Conservation (phyloP, 441 rosid species). For the Syzygium syzygioides region DNA sequence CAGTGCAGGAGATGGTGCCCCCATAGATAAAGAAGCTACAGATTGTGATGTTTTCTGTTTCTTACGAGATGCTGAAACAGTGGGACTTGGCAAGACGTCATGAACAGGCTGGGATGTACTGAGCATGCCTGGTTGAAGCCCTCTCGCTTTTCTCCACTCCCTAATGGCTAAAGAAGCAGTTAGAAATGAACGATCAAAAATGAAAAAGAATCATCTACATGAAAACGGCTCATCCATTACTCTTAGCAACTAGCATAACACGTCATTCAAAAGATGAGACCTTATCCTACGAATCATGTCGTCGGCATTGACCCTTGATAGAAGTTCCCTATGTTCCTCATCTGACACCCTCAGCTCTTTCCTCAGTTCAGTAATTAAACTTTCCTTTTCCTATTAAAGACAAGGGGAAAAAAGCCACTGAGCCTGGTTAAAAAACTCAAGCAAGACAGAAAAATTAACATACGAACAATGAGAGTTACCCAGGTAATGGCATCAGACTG, state of each 20-base stretch:
- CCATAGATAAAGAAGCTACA: slow-evolving; percentile 72
- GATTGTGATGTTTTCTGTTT: slow-evolving; percentile 89
- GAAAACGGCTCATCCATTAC: neutral
- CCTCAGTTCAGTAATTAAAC: slow-evolving; percentile 94
- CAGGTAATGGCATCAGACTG: slow-evolving; percentile 98
- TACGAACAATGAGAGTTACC: slow-evolving; percentile 34
- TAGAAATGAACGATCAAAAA: slow-evolving; percentile 9
- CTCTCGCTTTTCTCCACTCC: slow-evolving; percentile 90
- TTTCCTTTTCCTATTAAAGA: slow-evolving; percentile 79
- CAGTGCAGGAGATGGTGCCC: slow-evolving; percentile 79
- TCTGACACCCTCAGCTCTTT: slow-evolving; percentile 96
- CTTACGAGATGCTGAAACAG: slow-evolving; percentile 91
- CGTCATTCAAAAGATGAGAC: slow-evolving; percentile 20
- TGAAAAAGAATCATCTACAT: neutral
- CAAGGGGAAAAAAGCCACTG: neutral
- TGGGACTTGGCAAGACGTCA: slow-evolving; percentile 76
- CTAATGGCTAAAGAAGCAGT: slow-evolving; percentile 33
- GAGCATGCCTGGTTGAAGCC: slow-evolving; percentile 61
- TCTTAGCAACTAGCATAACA: neutral
- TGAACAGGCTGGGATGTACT: slow-evolving; percentile 61
- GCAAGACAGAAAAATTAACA: neutral
- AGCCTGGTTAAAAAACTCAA: neutral
- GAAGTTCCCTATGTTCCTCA: slow-evolving; percentile 90
- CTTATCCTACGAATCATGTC: slow-evolving; percentile 85
- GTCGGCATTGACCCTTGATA: slow-evolving; percentile 85